Evolutionary conservation across 768 basidiomycete species (phyloP).

Genomic region (Trametes coccinea): DNA sequence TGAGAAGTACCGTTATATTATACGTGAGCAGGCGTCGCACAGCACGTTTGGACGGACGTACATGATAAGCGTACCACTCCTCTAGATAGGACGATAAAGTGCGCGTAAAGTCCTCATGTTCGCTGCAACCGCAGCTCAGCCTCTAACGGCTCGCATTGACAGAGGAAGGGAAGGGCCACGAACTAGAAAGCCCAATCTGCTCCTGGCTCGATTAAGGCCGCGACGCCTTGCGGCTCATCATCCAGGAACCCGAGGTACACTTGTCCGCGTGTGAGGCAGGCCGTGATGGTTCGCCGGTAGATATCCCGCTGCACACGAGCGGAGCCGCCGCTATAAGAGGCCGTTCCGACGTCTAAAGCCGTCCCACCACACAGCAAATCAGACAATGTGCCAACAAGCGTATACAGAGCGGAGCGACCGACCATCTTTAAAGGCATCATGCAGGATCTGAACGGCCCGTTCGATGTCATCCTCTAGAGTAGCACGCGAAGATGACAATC

Average conservation of each 20-base stretch:
- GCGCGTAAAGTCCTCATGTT: constrained; percentile 12
- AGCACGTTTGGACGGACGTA: background rate
- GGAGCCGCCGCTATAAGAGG: constrained; percentile 17
- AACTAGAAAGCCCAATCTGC: constrained; percentile 23
- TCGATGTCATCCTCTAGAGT: constrained; percentile 23
- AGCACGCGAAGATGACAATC: constrained; percentile 1
- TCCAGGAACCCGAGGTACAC: constrained; percentile 13
- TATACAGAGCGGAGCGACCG: background rate
- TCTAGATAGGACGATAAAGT: constrained; percentile 15
- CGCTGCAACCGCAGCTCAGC: constrained; percentile 1
- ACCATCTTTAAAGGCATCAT: constrained; percentile 25
- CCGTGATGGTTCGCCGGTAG: constrained; percentile 10
- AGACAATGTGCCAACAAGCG: background rate
- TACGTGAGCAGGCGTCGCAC: no score
- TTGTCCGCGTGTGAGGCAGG: constrained; percentile 10
- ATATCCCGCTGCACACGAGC: constrained; percentile 9
- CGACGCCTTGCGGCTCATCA: constrained; percentile 13
- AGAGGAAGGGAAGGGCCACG: background rate
- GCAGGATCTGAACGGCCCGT: constrained; percentile 22
- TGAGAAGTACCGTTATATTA: no score
- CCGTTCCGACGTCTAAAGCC: constrained; percentile 16
- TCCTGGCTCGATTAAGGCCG: constrained; percentile 11
- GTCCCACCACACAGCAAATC: background rate
- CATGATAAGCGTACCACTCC: constrained; percentile 22
- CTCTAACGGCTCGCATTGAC: background rate